Evolutionary conservation across 2,329 filamentous ascomycete species (phyloP), one percentile per base, ranked within the genome.

Genomic region (Stemphylium lycopersici): DNA sequence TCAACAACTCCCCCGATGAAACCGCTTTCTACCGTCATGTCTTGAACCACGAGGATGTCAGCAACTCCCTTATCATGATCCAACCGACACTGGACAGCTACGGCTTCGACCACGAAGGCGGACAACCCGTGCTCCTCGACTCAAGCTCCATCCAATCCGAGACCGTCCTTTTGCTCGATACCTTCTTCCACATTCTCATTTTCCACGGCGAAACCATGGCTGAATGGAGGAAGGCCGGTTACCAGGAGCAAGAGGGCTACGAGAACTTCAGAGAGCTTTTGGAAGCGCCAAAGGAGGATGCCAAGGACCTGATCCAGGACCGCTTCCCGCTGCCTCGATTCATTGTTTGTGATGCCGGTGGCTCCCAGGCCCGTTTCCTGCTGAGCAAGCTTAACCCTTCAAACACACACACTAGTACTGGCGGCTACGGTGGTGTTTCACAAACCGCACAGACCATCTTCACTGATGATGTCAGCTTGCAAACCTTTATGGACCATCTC

Each of bases 21-120:
- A 99, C 95, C 20, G 95, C 95, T n/a, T 99, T 99, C 78, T 96
- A 98, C 75, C 86, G 95, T 57, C 95, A 99, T 72, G 92, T 99
- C 3, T 83, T 99, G 61, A 96, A 98, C 74, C 93, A 98, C 69
- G 95, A 99, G 76, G 95, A 98, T 76, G 92, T 96, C 57, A 90
- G 90, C 79, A 96, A 98, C 78, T 97, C 93, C 10, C 84, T 99
- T 41, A 88, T 99, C 75, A 99, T 99, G 95, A 98, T 99, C 62
- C 95, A 99, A 75, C 95, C 95, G 7, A 99, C 95, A 0, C 82
- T 99, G 44, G 95, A 99, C 76, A 96, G 92, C 31, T 99, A 99
- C 77, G 96, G 92, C 2, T 93, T 99, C 71, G 93, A 98, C 65
- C 91, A 96, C 69, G 93, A 98, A 56, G 93, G 93, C 22, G 89